Base-by-base conservation (phyloP, 179 eudicot genomes). In the Spinacia oleracea region DNA sequence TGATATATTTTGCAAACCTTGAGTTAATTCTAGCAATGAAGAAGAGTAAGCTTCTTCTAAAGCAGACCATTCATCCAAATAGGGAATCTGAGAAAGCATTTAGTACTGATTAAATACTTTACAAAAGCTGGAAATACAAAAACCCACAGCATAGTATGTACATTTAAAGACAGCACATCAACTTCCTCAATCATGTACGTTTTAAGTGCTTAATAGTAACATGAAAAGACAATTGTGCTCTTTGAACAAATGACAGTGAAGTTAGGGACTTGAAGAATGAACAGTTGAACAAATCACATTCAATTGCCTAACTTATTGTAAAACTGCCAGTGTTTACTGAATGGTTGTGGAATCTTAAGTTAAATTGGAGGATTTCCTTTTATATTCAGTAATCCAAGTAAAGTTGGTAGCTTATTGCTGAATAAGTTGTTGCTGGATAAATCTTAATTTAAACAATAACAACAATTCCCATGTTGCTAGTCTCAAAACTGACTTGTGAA, bases 41-140 rank as follows among this genome's bases (percentile, higher is more conserved):
- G 82, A 70, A 56, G 92, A 79, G 79, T 87, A 90, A 18, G 84
- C 91, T 67, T 80, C 90, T 81, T 93, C 93, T 80, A 90, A 43
- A 76, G 79, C 78, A 73, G 90, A 82, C 98, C 98, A 93, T 78
- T 87, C 88, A 35, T 90, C 93, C 78, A 93, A 86, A 77, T 50
- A 67, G 34, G 93, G 91, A 84, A 92, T 81, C 98, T 93, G 82
- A 81, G 51, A 27, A 70, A 72, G 77, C 15, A 34, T 9, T 6
- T 9, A 59, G 27, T 32, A 63, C 43, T 65, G 38, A 71, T 71
- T 27, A 71, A 53, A 59, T 46, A 25, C 12, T 34, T 23, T 42
- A 38, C 64, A 25, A 31, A 31, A 32, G 74, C 74, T 59, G 34
- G 21, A 56, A 38, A 64, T 27, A 12, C 50, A 66, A 27, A 53